Base-by-base conservation (phyloP, 495 filamentous ascomycete genomes). In the Tuber aestivum region DNA sequence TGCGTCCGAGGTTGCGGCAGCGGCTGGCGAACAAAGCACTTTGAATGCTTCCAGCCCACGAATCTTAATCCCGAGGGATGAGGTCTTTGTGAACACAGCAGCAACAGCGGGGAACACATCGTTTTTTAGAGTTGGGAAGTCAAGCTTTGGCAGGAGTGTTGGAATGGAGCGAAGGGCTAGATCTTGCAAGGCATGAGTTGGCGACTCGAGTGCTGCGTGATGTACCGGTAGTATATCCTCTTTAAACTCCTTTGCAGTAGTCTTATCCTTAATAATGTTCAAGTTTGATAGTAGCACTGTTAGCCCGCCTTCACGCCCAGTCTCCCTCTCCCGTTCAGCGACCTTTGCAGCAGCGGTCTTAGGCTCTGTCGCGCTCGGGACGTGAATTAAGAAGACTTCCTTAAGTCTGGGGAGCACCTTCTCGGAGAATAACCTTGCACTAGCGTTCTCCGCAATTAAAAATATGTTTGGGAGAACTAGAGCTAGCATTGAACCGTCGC, bases 121-220 rank as follows among this genome's bases (percentile, higher is more conserved):
- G 80, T 94, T 93, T 83, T 97, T 98, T 77, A 97, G 92, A 3
- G 95, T 98, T 71, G 91, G 94, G 79, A 97, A 98, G 81, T 99
- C 95, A 18, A 98, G 88, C 27, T 93, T 89, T 0, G 92, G 90
- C 41, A 98, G 85, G 41, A 97, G 87, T 1, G 87, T 85, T 27
- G 92, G 90, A 18, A 99, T 85, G 32, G 89, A 90, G 72, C 91
- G 87, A 32, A 98, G 86, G 16, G 93, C 89, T 21, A 91, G 92
- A 85, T 98, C 95, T 3, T 97, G 92, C 27, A 98, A 84, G 12
- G 91, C 89, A 78, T 96, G 95, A 0, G 94, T 97, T 23, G 93
- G 88, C 1, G 93, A 96, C 79, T 97, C 94, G 72, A 99, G 85
- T 0, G 93, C 92, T 35, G 92, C 83, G 32, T 92, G 86, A 48